Evolutionary conservation across 768 basidiomycete species (phyloP), one percentile per base, ranked within the genome.

Genomic region (Lentinus brumalis): DNA sequence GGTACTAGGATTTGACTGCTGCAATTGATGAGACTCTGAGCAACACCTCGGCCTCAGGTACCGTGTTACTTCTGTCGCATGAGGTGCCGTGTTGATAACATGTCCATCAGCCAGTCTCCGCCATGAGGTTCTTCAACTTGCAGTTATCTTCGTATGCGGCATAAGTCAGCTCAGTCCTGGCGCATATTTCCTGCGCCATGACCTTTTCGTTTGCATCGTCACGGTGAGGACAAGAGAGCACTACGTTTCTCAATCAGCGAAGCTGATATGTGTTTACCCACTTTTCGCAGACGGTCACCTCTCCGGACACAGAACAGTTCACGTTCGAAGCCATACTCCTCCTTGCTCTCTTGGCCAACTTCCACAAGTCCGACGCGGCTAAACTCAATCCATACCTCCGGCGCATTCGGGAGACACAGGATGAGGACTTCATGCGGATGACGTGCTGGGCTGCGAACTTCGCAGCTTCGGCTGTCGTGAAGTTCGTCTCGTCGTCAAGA

Each of bases 281-380:
- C 32, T 32, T 38, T 9, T 32, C 29, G 6, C 49, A 89, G 88
- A 74, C 88, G 38, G 78, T 88, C 31, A 86, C 79, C 61, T 77
- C 78, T 10, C 80, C 79, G 1, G 80, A 82, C 21, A 88, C 81
- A 4, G 80, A 81, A 62, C 76, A 78, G 51, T 87, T 74, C 67
- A 79, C 85, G 0, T 85, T 87, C 56, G 86, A 88, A 67, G 83
- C 85, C 1, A 73, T 79, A 0, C 74, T 89, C 6, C 73, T 90
- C 6, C 77, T 89, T n/a, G 77, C 83, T 11, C 72, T 88, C 38
- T 79, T 91, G 2, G 84, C 84, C 55, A 88, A 88, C 66, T 91
- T 85, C 69, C 89, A 89, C 69, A 87, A 85, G 66, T 87, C 86
- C 0, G 87, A 88, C 67, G 86, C 86, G 10, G 83, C 86, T 10